A percentile compares a stretch with the other conserved stretches of the same genome.
Evolutionary conservation across 2,329 filamentous ascomycete species (phyloP).

Genomic region (Ceratocystis variospora): DNA sequence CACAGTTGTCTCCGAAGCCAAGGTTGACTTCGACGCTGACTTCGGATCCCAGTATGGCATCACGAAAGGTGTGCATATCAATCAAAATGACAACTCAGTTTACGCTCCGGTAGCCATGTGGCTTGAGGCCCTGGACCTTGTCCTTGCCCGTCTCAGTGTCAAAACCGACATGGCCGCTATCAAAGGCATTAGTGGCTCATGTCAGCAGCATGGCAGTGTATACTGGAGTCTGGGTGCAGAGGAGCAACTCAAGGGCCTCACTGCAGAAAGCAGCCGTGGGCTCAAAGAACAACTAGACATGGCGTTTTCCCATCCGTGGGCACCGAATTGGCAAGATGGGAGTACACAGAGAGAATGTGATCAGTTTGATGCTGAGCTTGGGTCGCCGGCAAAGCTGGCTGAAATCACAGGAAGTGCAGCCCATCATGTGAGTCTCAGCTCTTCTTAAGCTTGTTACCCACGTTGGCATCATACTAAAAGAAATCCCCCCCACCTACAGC

Average conservation of each 20-base stretch:
- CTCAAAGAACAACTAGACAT: slow-evolving; percentile 58
- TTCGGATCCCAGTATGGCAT: slow-evolving; percentile 59
- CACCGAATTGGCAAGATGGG: slow-evolving; percentile 96
- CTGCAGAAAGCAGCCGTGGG: slow-evolving; percentile 36
- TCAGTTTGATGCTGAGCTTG: slow-evolving; percentile 62
- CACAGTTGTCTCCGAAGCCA: slow-evolving; percentile 67
- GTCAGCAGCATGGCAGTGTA: slow-evolving; percentile 95
- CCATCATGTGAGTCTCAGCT: slow-evolving; percentile 57
- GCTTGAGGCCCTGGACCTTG: slow-evolving; percentile 82
- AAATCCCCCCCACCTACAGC: slow-evolving; percentile 33
- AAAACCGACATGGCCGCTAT: slow-evolving; percentile 53
- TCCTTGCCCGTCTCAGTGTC: slow-evolving; percentile 60
- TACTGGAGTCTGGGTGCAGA: slow-evolving; percentile 73
- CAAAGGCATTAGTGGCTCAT: slow-evolving; percentile 73
- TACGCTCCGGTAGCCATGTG: slow-evolving; percentile 89
- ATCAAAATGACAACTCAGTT: slow-evolving; percentile 72
- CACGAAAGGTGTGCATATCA: slow-evolving; percentile 74
- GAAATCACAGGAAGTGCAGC: slow-evolving; percentile 78
- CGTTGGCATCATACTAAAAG: not conserved
- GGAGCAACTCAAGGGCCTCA: slow-evolving; percentile 45
- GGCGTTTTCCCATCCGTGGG: slow-evolving; percentile 71
- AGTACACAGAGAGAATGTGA: slow-evolving; percentile 90
- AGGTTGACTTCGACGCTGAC: slow-evolving; percentile 90
- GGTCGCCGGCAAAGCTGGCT: slow-evolving; percentile 54
- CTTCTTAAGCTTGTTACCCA: not conserved